Evolutionary conservation across 495 filamentous ascomycete species (phyloP).

Genomic region (Hypoxylon fragiforme): DNA sequence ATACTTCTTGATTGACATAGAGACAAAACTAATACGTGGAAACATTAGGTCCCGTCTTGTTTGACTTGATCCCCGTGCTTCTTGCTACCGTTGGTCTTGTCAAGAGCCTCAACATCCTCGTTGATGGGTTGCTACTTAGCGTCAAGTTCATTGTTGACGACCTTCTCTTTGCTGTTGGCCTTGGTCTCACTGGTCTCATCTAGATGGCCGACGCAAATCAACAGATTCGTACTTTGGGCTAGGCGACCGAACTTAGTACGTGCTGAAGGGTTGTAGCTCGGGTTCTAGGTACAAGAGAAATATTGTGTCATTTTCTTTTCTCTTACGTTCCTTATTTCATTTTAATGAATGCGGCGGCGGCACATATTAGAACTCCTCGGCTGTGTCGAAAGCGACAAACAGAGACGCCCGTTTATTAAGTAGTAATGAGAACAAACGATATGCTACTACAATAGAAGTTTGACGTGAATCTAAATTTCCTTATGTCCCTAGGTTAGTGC

Average conservation of each 20-base stretch:
- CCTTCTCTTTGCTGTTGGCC: slow-evolving; percentile 40
- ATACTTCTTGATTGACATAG: not conserved
- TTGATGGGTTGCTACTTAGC: slow-evolving; percentile 37
- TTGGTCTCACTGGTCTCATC: slow-evolving; percentile 37
- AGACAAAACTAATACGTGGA: slow-evolving; percentile 8
- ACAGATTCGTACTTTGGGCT: too few species aligned
- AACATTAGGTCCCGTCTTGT: slow-evolving; percentile 37
- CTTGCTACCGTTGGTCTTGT: slow-evolving; percentile 38
- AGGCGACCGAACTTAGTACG: too few species aligned
- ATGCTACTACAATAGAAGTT: too few species aligned
- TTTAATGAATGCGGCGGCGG: not conserved
- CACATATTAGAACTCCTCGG: not conserved
- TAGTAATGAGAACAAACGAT: not conserved
- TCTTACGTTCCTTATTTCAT: not conserved
- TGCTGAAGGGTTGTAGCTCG: too few species aligned
- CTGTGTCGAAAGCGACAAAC: not conserved
- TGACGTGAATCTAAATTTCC: too few species aligned
- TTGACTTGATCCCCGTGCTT: slow-evolving; percentile 40
- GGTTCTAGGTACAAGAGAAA: not conserved
- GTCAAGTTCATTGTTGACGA: slow-evolving; percentile 38
- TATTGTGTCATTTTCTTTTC: not conserved
- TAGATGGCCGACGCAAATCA: not conserved
- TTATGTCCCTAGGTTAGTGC: too few species aligned
- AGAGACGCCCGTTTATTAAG: not conserved
- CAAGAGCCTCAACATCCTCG: slow-evolving; percentile 42